Base-by-base conservation (phyloP, 192 early-diverging fungal genomes). In the Coemansia sp. region DNA sequence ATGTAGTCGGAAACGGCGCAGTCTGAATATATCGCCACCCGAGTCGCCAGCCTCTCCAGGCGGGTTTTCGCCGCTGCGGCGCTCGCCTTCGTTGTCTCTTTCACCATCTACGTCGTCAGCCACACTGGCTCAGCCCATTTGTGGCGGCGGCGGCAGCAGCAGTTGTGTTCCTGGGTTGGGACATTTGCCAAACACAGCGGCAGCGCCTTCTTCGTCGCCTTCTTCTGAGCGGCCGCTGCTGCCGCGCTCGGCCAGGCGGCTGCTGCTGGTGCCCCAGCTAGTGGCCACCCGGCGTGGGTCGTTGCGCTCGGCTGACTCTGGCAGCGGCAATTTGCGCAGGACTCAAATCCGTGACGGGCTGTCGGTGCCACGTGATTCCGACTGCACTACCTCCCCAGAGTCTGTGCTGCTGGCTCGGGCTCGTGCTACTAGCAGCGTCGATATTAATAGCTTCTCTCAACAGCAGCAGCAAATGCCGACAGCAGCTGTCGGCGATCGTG, bases 321-420 rank as follows among this genome's bases (percentile, higher is more conserved):
- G 51, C 27, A 27, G 27, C 48, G 48, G 48, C 68, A 69, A 69
- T 69, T 50, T 69, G 68, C 36, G 68, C 67, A 69, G 21, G 57
- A 32, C 67, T 19, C 67, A 69, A 27, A 4, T 10, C 50, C 12
- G 23, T 9, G 51, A 55, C 25, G 51, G 51, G 32, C 68, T 31
- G 44, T 9, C 48, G 61, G 34, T 29, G 51, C 51, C 51, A 55
- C 51, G 51, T 55, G 51, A 55, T 15, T 27, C 51, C 23, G 51
- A 29, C n/a, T 29, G 51, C 25, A 27, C 51, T 25, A 25, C 50
- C 23, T 25, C 50, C 50, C 50, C 50, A 55, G 51, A 55, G 51
- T 55, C 51, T 29, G 23, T 29, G 51, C 51, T 21, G 21, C 21
- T 51, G 48, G 48, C 48, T 12, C 48, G 51, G 51, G 51, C 51